Base-by-base conservation (phyloP, 148 eudicot species). In the Diospyros lotus region DNA sequence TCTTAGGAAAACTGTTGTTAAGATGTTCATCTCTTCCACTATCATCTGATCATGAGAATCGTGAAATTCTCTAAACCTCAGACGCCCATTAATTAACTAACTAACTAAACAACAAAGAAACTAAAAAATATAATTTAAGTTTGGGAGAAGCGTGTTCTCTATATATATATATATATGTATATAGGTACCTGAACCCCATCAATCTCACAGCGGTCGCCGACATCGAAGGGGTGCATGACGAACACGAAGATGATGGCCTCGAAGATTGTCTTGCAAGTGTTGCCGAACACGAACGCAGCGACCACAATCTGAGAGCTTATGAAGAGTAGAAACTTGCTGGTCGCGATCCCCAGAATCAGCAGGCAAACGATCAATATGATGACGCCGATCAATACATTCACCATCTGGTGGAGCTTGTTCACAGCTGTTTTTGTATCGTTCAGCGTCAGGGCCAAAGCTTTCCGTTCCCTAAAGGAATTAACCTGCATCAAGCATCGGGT, bases 381-480 rank as follows among this genome's bases (percentile, higher is more conserved):
- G n/a, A 73, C 17, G 9, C 66, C 71, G 0, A 83, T 80, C 1
- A 73, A 53, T 41, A 69, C 77, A 40, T 80, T 83, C 61, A 80
- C n/a, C 69, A 83, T 78, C 0, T 80, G 72, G 59, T 83, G 86
- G 39, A 83, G 77, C 46, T 79, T 76, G 68, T 83, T 68, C 58
- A 83, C 86, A 1, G 83, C 82, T 44, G 83, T 83, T 50, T 83
- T 83, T 2, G 82, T 82, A 52, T 82, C 82, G n/a, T 82, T 75
- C 1, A 82, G 77, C 39, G 82, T 69, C 60, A 82, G 73, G n/a
- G 84, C 79, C 55, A 82, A 66, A 7, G 82, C 79, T 65, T 82
- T 82, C 15, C 84, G 70, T 46, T 82, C 84, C 40, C 82, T 65
- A 59, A 78, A 82, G 17, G 69, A 76, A 66, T 75, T 75, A 46